Conservation (phyloP, 352 stramenopile species). For the Phytopythium montanum region DNA sequence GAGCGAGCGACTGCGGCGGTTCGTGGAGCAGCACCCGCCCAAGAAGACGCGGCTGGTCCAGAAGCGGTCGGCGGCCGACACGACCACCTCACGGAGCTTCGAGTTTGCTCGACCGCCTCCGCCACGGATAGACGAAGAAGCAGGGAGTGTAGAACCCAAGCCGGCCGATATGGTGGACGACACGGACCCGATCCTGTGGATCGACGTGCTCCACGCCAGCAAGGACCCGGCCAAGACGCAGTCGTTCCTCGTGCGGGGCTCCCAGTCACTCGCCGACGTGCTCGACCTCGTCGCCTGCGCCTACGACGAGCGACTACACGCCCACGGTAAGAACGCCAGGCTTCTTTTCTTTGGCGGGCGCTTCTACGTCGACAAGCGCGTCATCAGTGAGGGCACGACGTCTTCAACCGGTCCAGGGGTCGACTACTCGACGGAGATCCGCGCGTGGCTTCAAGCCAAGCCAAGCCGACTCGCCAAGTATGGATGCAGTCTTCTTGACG, state of each 20-base stretch:
- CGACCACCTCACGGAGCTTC: constrained; percentile 51
- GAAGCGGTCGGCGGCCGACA: constrained; percentile 60
- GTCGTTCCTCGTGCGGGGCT: constrained; percentile 68
- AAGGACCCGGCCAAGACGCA: constrained; percentile 65
- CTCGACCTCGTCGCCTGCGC: constrained; percentile 63
- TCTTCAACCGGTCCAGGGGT: constrained; percentile 7
- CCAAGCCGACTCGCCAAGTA: constrained; percentile 30
- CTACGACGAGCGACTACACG: constrained; percentile 52
- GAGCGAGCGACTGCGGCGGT: constrained; percentile 40
- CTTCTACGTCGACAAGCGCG: constrained; percentile 59
- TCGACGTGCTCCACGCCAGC: constrained; percentile 69
- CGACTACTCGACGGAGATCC: constrained; percentile 58
- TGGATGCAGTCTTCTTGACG: constrained; percentile 3
- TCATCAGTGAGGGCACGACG: constrained; percentile 1
- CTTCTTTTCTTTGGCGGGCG: constrained; percentile 55
- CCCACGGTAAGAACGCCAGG: constrained; percentile 37
- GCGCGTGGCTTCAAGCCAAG: constrained; percentile 46
- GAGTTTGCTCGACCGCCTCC: constrained; percentile 46
- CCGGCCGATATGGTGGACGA: constrained; percentile 1
- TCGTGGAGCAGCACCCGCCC: constrained; percentile 45
- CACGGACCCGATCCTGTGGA: constrained; percentile 56
- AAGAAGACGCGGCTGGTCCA: constrained; percentile 43
- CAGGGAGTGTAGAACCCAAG: constrained; percentile 4
- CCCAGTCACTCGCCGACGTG: constrained; percentile 43
- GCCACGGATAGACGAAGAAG: constrained; percentile 6